Evolutionary conservation across 345 rosid species (phyloP).

Genomic region (Triadica sebifera): DNA sequence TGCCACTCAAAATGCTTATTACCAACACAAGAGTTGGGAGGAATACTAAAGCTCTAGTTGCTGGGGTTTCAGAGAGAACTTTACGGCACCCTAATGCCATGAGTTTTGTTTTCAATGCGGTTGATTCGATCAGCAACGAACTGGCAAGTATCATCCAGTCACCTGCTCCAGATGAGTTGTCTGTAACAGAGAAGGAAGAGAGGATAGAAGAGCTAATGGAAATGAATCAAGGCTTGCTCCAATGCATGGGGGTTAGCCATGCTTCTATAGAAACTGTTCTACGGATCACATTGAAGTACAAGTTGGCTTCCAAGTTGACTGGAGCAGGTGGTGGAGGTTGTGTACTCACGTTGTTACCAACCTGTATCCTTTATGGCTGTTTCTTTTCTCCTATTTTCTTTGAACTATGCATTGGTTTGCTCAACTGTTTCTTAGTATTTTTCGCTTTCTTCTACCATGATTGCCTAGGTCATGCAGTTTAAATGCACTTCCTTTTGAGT

Average conservation of each 20-base stretch:
- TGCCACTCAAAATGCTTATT: conserved; percentile 78
- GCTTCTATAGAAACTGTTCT: conserved; percentile 78
- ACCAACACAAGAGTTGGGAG: conserved; percentile 90
- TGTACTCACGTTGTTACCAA: conserved; percentile 77
- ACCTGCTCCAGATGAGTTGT: conserved; percentile 43
- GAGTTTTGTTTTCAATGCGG: conserved; percentile 68
- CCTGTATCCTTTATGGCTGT: conserved; percentile 55
- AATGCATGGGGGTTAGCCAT: conserved; percentile 92
- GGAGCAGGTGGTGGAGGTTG: conserved; percentile 99
- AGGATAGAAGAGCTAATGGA: conserved; percentile 80
- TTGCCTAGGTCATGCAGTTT: background rate
- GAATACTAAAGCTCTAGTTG: conserved; percentile 86
- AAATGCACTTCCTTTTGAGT: background rate
- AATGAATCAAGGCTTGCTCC: conserved; percentile 90
- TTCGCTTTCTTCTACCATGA: background rate
- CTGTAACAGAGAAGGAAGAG: conserved; percentile 59
- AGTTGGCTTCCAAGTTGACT: conserved; percentile 79
- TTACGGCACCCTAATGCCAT: conserved; percentile 66
- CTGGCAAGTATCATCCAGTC: conserved; percentile 55
- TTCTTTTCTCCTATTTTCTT: background rate
- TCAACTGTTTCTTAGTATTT: background rate
- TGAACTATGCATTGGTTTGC: background rate
- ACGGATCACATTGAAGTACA: conserved; percentile 65
- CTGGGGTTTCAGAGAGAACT: conserved; percentile 84
- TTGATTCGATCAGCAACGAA: conserved; percentile 77